Base-by-base conservation (phyloP, 2,329 filamentous ascomycete species). In the Stachybotrys elegans region DNA sequence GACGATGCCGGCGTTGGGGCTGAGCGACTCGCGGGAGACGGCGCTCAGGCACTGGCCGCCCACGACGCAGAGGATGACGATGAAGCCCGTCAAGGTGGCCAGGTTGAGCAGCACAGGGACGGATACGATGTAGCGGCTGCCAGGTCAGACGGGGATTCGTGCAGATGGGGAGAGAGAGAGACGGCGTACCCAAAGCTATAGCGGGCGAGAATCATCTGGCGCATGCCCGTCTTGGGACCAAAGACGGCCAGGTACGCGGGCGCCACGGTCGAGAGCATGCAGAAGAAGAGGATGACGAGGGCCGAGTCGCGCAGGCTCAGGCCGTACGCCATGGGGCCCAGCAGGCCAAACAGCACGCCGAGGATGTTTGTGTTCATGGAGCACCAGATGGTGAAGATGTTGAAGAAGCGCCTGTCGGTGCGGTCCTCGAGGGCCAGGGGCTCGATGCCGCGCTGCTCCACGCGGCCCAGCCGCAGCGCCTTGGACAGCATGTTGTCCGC, bases 161-260 rank as follows among this genome's bases (percentile, higher is more conserved):
- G n/a, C n/a, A n/a, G n/a, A n/a, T n/a, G n/a, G n/a, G n/a, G n/a
- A n/a, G n/a, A n/a, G n/a, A 17, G 17, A 23, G 17, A 43, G 27
- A n/a, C 17, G 17, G 45, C 62, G 43, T 61, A 76, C 68, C 78
- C 79, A 56, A 82, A 85, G 32, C 74, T 76, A 58, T 76, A 84
- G 19, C 81, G 69, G 4, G 81, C 80, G 51, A 81, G 78, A 7
- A 84, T 73, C 71, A 84, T 81, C 59, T 84, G 80, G 14, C 81
- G 71, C 71, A 84, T 75, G 34, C 80, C 81, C 9, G 79, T 83
- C 59, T 75, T 76, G 4, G 80, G 77, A 0, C 80, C 79, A 41
- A 81, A 61, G 0, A 75, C 80, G 34, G 72, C 72, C 21, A 84
- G 63, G 52, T 76, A 81, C 4, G 76, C 79, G 1, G 79, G 75